Conservation (phyloP, 495 filamentous ascomycete genomes). For the Aspergillus steynii region DNA sequence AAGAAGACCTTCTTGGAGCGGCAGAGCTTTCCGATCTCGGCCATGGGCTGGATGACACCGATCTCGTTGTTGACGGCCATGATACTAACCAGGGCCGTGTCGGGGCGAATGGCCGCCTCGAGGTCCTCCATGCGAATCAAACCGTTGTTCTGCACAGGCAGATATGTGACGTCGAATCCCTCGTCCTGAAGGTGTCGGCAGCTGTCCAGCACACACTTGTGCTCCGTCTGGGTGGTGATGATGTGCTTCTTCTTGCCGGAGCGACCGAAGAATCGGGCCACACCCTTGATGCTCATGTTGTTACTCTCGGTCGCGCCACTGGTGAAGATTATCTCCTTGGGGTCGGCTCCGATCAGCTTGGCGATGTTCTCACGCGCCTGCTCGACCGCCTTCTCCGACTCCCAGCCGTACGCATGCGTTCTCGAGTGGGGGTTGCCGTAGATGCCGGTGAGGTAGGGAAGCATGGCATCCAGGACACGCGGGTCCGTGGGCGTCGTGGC, state of each 20-base stretch:
- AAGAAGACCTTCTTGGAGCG: conserved; percentile 93
- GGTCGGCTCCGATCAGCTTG: conserved; percentile 84
- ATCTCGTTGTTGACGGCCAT: conserved; percentile 99
- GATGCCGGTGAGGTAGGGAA: conserved; percentile 88
- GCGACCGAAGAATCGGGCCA: conserved; percentile 89
- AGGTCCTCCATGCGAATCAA: conserved; percentile 81
- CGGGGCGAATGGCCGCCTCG: conserved; percentile 87
- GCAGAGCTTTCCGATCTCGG: conserved; percentile 91
- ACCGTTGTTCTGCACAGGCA: conserved; percentile 84
- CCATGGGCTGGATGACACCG: conserved; percentile 92
- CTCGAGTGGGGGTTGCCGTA: conserved; percentile 98
- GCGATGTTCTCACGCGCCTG: conserved; percentile 82
- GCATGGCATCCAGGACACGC: conserved; percentile 92
- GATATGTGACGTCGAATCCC: conserved; percentile 92
- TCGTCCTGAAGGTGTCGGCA: conserved; percentile 96
- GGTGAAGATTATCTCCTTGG: conserved; percentile 98
- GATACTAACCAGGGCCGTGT: conserved; percentile 89
- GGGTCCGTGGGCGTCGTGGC: conserved; percentile 96
- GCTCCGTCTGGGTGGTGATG: conserved; percentile 95
- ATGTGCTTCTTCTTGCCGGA: conserved; percentile 98
- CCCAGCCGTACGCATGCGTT: conserved; percentile 98
- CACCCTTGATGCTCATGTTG: conserved; percentile 99
- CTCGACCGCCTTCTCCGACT: conserved; percentile 92
- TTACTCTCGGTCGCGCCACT: conserved; percentile 98
- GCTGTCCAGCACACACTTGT: conserved; percentile 98